Conservation (phyloP, 140 eudicot genomes). For the Anethum foeniculum region DNA sequence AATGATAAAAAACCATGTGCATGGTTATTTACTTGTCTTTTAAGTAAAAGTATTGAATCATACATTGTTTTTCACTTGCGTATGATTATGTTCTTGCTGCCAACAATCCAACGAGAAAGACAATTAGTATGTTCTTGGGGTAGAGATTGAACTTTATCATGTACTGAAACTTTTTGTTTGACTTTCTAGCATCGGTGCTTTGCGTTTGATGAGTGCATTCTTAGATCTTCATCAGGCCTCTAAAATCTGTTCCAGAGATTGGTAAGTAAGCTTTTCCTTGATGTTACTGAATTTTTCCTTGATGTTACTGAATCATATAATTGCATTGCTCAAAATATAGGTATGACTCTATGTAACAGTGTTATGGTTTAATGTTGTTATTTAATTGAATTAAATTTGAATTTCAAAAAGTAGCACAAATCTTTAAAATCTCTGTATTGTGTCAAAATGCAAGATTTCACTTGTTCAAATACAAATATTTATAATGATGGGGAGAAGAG, state of each 20-base stretch:
- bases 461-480: background rate
- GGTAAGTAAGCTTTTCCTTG: background rate
- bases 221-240: background rate
- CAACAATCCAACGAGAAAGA: background rate
- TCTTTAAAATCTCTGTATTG: background rate
- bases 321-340: background rate
- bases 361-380: background rate
- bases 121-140: background rate
- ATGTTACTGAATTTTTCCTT: background rate
- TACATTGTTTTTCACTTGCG: background rate
- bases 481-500: background rate
- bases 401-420: background rate
- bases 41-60: background rate
- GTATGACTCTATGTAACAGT: background rate
- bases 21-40: background rate
- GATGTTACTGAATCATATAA: background rate
- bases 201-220: background rate
- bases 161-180: background rate
- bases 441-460: background rate
- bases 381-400: background rate
- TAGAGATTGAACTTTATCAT: background rate
- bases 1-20: background rate
- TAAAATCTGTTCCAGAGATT: background rate
- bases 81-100: background rate
- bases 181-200: background rate